Conservation (phyloP, 2,329 filamentous ascomycete genomes). For the Ophiostoma novo-ulmi region DNA sequence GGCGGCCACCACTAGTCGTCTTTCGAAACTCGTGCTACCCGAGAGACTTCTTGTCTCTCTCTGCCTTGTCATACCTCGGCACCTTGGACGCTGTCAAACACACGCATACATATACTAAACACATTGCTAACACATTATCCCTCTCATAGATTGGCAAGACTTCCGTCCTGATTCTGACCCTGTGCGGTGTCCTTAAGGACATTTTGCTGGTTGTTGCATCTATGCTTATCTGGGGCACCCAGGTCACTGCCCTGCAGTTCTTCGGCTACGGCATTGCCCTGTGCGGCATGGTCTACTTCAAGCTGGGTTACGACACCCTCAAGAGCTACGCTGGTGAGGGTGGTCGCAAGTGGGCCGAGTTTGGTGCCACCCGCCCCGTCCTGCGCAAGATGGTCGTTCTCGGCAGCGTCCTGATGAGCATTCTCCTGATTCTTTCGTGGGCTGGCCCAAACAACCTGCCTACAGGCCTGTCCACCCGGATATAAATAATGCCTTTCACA, state of each 20-base stretch:
- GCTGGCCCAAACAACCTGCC: conserved; percentile 24
- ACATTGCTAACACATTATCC: background rate
- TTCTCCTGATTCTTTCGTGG: conserved; percentile 64
- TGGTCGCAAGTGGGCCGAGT: conserved; percentile 77
- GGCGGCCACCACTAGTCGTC: background rate
- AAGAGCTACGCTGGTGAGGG: conserved; percentile 71
- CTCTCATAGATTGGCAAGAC: conserved; percentile 71
- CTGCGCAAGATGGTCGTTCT: conserved; percentile 74
- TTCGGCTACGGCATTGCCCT: conserved; percentile 81
- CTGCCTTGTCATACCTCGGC: background rate
- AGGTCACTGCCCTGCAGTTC: conserved; percentile 68
- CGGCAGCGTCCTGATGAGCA: conserved; percentile 53
- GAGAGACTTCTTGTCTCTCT: background rate
- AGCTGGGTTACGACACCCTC: conserved; percentile 76
- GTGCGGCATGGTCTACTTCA: conserved; percentile 76
- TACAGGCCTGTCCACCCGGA: conserved; percentile 15
- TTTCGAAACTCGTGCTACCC: conserved; percentile 3
- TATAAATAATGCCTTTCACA: conserved; percentile 16
- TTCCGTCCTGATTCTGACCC: conserved; percentile 77
- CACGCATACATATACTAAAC: background rate
- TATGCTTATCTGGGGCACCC: conserved; percentile 75
- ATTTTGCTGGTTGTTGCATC: conserved; percentile 75
- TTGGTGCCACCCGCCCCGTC: conserved; percentile 69
- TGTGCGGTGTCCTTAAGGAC: conserved; percentile 84
- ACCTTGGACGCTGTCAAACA: background rate